These are phyloP conservation scores for Sarocladium kiliense DNA, from an alignment of 2,329 filamentous ascomycete species.

Conservation along the genomic window DNA sequence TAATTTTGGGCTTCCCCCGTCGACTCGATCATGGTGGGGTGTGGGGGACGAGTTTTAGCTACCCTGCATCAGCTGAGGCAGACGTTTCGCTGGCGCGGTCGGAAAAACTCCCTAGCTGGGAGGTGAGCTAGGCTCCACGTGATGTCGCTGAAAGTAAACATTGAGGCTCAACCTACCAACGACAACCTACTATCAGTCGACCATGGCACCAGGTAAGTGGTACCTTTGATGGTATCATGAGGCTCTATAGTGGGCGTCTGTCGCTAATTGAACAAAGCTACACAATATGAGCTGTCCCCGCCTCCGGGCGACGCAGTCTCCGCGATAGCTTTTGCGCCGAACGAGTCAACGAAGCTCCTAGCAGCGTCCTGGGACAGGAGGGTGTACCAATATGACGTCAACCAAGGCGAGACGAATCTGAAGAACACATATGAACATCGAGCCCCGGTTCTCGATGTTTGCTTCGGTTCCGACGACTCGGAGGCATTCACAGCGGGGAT, in stretches of 20 bases:
- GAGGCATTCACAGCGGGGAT: constrained; percentile 83
- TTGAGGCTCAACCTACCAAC: constrained; percentile 18
- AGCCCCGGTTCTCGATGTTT: constrained; percentile 84
- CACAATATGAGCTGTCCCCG: constrained; percentile 78
- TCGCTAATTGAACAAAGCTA: constrained; percentile 36
- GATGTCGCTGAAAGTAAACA: constrained; percentile 31
- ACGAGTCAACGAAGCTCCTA: constrained; percentile 69
- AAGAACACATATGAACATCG: constrained; percentile 72
- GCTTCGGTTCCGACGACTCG: constrained; percentile 77
- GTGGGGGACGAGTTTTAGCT: constrained; percentile 23
- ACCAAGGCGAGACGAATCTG: constrained; percentile 51
- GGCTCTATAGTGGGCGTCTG: background rate
- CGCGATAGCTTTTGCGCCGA: constrained; percentile 76
- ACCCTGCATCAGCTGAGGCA: constrained; percentile 19
- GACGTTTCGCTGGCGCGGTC: constrained; percentile 23
- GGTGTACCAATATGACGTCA: constrained; percentile 82
- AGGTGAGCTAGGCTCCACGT: constrained; percentile 25
- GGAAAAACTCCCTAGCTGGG: constrained; percentile 18
- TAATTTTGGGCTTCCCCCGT: constrained; percentile 26
- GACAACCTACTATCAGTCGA: constrained; percentile 14
- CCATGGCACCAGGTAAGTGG: constrained; percentile 37
- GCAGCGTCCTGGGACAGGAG: constrained; percentile 93
- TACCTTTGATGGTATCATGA: background rate
- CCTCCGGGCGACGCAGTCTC: constrained; percentile 86
- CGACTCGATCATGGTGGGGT: constrained; percentile 33